Evolutionary conservation across 768 basidiomycete genomes (phyloP).

Genomic region (Mrakia hoshinonis): DNA sequence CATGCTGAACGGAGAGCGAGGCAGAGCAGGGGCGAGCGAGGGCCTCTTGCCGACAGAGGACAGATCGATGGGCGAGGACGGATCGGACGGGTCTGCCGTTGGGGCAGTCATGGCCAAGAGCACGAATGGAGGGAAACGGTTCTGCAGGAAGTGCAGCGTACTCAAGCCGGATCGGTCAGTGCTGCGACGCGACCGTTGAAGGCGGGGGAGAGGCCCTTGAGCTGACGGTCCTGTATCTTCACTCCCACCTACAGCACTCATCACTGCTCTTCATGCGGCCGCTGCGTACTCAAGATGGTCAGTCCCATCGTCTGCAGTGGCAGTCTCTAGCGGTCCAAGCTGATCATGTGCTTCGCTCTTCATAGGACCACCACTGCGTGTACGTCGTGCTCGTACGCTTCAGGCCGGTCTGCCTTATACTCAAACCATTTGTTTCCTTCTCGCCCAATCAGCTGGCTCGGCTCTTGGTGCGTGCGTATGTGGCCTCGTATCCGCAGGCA

Average conservation of each 20-base stretch:
- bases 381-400: not conserved
- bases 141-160: conserved; percentile 17
- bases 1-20: not conserved
- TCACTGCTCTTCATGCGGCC: conserved; percentile 16
- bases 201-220: not conserved
- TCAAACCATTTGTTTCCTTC: too few relatives aligned
- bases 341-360: not conserved
- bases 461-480: conserved; percentile 6
- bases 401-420: too few relatives aligned
- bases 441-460: conserved; percentile 7
- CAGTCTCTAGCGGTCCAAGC: not conserved
- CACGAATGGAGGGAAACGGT: conserved; percentile 14
- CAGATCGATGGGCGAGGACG: not conserved
- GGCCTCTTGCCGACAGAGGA: not conserved
- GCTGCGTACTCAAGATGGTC: conserved; percentile 25
- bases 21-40: not conserved
- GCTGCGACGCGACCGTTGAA: not conserved
- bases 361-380: conserved; percentile 20
- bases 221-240: not conserved
- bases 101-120: conserved; percentile 19
- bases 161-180: conserved; percentile 22
- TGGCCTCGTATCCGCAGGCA: too few relatives aligned
- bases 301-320: not conserved
- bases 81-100: not conserved
- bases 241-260: not conserved